phyloP scores from a whole-genome alignment of 768 basidiomycete genomes.

The Lentinula aciculospora region DNA sequence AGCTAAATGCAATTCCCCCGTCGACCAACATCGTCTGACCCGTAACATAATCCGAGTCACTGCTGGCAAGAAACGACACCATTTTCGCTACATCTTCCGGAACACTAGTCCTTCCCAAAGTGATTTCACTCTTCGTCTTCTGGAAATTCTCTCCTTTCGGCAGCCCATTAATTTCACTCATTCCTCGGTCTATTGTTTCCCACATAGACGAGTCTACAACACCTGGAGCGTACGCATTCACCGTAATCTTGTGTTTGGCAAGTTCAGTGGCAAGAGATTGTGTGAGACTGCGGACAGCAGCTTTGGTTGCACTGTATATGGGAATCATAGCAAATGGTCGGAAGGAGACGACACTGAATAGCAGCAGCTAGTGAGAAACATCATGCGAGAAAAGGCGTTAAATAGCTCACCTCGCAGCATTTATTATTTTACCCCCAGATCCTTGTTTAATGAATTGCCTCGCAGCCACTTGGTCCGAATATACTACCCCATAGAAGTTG shows the following conservation, averaged over 20 bases:
- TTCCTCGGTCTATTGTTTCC: not conserved
- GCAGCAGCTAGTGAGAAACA: not conserved
- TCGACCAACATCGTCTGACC: slow-evolving; percentile 12
- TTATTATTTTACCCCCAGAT: slow-evolving; percentile 28
- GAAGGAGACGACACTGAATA: not conserved
- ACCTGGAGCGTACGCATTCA: slow-evolving; percentile 11
- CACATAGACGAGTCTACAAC: slow-evolving; percentile 7
- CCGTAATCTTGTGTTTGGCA: slow-evolving; percentile 9
- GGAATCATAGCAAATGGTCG: not conserved
- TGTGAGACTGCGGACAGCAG: slow-evolving; percentile 10
- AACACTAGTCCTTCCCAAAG: slow-evolving; percentile 12
- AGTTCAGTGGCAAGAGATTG: slow-evolving; percentile 10
- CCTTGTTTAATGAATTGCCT: slow-evolving; percentile 30
- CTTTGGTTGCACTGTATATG: slow-evolving; percentile 8
- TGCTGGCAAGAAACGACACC: slow-evolving; percentile 20
- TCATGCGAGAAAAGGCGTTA: not conserved
- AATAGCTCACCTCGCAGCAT: slow-evolving; percentile 11
- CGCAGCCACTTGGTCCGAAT: slow-evolving; percentile 28
- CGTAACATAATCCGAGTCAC: slow-evolving; percentile 21
- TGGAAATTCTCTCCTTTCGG: slow-evolving; percentile 6
- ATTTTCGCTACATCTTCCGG: slow-evolving; percentile 19
- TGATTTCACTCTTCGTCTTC: not conserved
- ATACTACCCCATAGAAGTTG: slow-evolving; percentile 24
- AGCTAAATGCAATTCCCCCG: slow-evolving; percentile 8
- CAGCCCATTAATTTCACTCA: slow-evolving; percentile 6